Evolutionary conservation across 1,284 basidiomycete species (phyloP).

Genomic region (Termitomyces sp.): DNA sequence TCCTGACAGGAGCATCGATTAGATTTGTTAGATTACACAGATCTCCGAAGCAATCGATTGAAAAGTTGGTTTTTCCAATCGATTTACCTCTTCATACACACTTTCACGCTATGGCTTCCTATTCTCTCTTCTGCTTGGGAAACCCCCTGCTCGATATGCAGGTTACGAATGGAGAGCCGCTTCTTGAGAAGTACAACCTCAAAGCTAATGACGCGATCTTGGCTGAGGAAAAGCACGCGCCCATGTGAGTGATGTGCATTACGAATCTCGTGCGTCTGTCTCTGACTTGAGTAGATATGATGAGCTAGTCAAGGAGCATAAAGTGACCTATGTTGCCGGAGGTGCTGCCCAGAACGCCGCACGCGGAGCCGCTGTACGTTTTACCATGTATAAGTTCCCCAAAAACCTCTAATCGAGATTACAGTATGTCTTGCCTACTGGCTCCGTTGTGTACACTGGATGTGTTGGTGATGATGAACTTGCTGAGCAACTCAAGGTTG

Average conservation of each 20-base stretch:
- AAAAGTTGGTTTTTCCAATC: background rate
- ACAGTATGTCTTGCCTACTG: slow-evolving; percentile 85
- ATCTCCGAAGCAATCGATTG: slow-evolving; percentile 6
- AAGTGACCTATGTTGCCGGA: slow-evolving; percentile 91
- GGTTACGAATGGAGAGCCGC: slow-evolving; percentile 75
- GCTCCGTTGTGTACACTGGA: slow-evolving; percentile 93
- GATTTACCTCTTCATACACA: background rate
- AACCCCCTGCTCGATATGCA: slow-evolving; percentile 91
- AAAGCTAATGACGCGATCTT: slow-evolving; percentile 97
- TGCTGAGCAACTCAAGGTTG: slow-evolving; percentile 85
- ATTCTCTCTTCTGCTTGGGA: slow-evolving; percentile 73
- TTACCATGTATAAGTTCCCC: background rate
- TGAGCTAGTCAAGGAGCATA: slow-evolving; percentile 75
- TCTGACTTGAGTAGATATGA: slow-evolving; percentile 64
- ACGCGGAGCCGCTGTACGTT: slow-evolving; percentile 88
- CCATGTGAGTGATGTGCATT: slow-evolving; percentile 52
- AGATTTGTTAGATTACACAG: slow-evolving; percentile 20
- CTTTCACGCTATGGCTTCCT: slow-evolving; percentile 24
- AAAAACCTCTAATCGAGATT: slow-evolving; percentile 5
- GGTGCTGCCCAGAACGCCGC: slow-evolving; percentile 97
- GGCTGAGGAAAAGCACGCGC: slow-evolving; percentile 83
- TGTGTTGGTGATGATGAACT: slow-evolving; percentile 92
- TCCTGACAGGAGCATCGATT: slow-evolving; percentile 13
- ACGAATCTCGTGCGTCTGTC: background rate
- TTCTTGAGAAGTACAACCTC: slow-evolving; percentile 89